phyloP scores from a whole-genome alignment of 2,329 filamentous ascomycete genomes.

The Cladobotryum protrusum region DNA sequence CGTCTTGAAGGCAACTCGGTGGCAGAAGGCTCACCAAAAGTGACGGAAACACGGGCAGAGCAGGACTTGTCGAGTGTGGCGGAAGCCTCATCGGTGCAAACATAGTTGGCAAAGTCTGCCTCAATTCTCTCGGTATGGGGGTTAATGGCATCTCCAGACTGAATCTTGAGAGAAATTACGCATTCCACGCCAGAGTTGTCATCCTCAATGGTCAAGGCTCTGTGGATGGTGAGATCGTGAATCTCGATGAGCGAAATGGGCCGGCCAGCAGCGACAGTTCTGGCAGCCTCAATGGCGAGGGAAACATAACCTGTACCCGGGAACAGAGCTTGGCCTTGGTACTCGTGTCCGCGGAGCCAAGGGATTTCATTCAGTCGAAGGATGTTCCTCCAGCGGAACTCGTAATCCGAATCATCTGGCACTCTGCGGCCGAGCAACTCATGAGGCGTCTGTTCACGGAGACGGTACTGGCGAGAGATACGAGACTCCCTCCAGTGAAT shows the following conservation, averaged over 20 bases:
- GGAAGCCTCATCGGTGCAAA: background rate
- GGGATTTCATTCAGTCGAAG: background rate
- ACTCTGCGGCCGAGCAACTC: background rate
- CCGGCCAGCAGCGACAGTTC: background rate
- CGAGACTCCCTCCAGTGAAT: slow-evolving; percentile 28
- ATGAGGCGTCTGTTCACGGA: slow-evolving; percentile 11
- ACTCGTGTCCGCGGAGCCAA: slow-evolving; percentile 1
- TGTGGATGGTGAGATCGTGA: background rate
- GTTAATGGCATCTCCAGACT: background rate
- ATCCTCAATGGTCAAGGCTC: background rate
- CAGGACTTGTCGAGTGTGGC: slow-evolving; percentile 8
- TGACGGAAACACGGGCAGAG: slow-evolving; percentile 3
- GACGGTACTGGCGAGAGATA: slow-evolving; percentile 18
- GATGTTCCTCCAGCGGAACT: background rate
- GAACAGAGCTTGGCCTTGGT: slow-evolving; percentile 3
- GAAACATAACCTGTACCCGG: slow-evolving; percentile 6
- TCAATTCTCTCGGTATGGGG: background rate
- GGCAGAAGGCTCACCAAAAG: slow-evolving; percentile 15
- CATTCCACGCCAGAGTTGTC: background rate
- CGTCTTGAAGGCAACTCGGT: slow-evolving; percentile 14
- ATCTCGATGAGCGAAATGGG: background rate
- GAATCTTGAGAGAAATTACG: background rate
- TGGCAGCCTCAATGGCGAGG: slow-evolving; percentile 4
- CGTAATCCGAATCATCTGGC: background rate
- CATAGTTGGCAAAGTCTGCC: background rate